phyloP scores from a whole-genome alignment of 257 asterid genomes.

The Ophiorrhiza pumila region DNA sequence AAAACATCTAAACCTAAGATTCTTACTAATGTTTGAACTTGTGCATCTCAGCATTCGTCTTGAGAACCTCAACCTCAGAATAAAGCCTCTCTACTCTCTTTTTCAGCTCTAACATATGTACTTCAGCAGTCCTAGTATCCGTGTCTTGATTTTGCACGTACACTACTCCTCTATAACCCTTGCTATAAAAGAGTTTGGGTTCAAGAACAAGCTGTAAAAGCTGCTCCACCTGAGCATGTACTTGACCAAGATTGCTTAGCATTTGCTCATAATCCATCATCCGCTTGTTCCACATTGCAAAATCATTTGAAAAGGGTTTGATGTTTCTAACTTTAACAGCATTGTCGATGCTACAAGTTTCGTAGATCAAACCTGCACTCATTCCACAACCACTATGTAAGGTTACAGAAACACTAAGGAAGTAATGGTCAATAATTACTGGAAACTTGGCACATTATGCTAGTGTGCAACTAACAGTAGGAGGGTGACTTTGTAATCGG shows the following conservation, averaged over 20 bases:
- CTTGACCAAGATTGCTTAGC: slow-evolving; percentile 2
- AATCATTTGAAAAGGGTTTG: slow-evolving; percentile 1
- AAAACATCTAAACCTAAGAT: no score
- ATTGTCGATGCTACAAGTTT: slow-evolving; percentile 13
- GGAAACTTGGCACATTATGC: background rate
- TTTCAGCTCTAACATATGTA: slow-evolving; percentile 13
- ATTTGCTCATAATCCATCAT: slow-evolving; percentile 7
- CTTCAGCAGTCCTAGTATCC: background rate
- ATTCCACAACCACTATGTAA: background rate
- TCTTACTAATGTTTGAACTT: background rate
- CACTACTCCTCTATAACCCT: background rate
- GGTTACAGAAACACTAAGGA: background rate
- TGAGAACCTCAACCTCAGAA: slow-evolving; percentile 17
- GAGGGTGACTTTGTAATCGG: background rate
- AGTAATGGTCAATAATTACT: background rate
- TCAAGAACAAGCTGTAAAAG: slow-evolving; percentile 14
- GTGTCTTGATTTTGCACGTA: slow-evolving; percentile 3
- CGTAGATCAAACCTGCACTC: slow-evolving; percentile 23
- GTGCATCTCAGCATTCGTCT: slow-evolving; percentile 11
- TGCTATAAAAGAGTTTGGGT: background rate
- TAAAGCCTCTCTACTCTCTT: slow-evolving; percentile 14
- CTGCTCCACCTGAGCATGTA: slow-evolving; percentile 16
- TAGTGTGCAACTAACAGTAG: background rate
- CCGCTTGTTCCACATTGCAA: slow-evolving; percentile 16
- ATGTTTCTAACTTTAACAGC: slow-evolving; percentile 11